phyloP scores from a whole-genome alignment of 73 alveolate genomes.

The Paramecium caudatum region DNA sequence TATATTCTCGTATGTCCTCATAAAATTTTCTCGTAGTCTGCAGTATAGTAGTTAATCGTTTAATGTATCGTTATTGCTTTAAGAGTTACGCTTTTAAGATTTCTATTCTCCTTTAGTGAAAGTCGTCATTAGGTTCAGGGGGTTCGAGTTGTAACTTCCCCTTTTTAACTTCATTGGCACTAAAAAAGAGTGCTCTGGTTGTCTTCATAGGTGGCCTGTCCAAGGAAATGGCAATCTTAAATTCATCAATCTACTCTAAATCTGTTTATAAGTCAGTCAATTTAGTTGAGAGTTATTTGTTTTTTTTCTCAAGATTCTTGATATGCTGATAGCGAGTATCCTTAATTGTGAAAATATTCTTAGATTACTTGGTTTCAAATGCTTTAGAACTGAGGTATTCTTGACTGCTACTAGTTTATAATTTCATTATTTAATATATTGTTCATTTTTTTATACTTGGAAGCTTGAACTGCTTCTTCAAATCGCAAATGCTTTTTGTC shows the following conservation, averaged over 20 bases:
- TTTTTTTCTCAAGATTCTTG: slow-evolving; percentile 32
- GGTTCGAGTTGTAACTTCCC: slow-evolving; percentile 54
- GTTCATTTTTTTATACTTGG: slow-evolving; percentile 50
- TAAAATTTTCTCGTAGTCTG: slow-evolving; percentile 58
- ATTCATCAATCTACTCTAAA: slow-evolving; percentile 37
- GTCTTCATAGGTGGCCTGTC: slow-evolving; percentile 25
- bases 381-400: slow-evolving; percentile 48
- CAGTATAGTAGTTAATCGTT: slow-evolving; percentile 31
- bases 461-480: slow-evolving; percentile 40
- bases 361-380: neutral
- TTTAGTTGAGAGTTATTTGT: slow-evolving; percentile 34
- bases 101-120: slow-evolving; percentile 53
- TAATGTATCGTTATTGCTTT: slow-evolving; percentile 54
- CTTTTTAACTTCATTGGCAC: neutral
- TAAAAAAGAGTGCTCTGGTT: slow-evolving; percentile 10
- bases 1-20: slow-evolving; percentile 49
- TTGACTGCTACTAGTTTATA: neutral
- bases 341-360: slow-evolving; percentile 35
- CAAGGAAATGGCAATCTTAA: slow-evolving; percentile 11
- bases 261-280: slow-evolving; percentile 30
- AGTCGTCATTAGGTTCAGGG: neutral
- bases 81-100: slow-evolving; percentile 51
- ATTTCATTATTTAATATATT: slow-evolving; percentile 2
- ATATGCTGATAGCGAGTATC: slow-evolving; percentile 52
- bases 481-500: slow-evolving; percentile 5